Conservation (phyloP, 805 yeast genomes). For the Kodamaea neixiangensis region DNA sequence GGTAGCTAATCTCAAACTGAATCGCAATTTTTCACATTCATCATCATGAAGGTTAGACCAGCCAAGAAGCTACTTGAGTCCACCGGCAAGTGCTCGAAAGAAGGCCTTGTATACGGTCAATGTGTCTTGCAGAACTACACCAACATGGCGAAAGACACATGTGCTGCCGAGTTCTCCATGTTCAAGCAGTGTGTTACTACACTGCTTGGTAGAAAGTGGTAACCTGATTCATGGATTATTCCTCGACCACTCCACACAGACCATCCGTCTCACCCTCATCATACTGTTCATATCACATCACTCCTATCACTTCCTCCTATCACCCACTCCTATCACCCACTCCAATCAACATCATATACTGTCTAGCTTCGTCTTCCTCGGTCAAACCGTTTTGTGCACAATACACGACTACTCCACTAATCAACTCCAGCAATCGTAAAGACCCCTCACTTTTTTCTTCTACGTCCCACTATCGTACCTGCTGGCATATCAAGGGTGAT, state of each 20-base stretch:
- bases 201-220: slow-evolving; percentile 3
- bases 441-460: slow-evolving; percentile 7
- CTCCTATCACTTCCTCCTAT: too few species aligned
- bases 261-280: too few species aligned
- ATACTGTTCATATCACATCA: too few species aligned
- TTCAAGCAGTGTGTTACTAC: slow-evolving; percentile 53
- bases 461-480: background rate
- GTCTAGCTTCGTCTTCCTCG: too few species aligned
- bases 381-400: slow-evolving; percentile 3
- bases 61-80: slow-evolving; percentile 43
- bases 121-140: slow-evolving; percentile 54
- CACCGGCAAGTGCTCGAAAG: slow-evolving; percentile 40
- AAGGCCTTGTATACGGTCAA: slow-evolving; percentile 54
- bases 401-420: slow-evolving; percentile 7
- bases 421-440: background rate
- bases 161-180: slow-evolving; percentile 49
- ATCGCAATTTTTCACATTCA: slow-evolving; percentile 1
- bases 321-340: background rate
- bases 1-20: too few species aligned
- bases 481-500: background rate
- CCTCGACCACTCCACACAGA: background rate
- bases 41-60: slow-evolving; percentile 37
- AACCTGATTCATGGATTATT: background rate
- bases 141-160: slow-evolving; percentile 52
- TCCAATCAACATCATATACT: background rate